A percentile compares a stretch with the other conserved stretches of the same genome.
Conservation (phyloP, 371 early-diverging fungal species). For the Globomyces sp. region DNA sequence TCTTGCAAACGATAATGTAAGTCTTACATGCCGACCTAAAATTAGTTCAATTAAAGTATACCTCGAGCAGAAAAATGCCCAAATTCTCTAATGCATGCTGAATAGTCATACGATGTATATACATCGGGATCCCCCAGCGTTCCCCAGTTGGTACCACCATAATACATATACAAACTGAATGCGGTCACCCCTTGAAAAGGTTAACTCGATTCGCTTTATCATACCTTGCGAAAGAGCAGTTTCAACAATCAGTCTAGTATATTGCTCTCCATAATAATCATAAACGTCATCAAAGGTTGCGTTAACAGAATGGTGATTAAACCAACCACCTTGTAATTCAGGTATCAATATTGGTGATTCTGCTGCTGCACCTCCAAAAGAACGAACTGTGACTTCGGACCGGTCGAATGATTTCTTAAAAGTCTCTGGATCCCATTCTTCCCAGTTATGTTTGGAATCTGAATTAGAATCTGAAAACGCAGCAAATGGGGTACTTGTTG, state of each 20-base stretch:
- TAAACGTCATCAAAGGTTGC: conserved; percentile 69
- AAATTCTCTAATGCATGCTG: conserved; percentile 75
- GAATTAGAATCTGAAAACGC: not conserved
- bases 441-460: conserved; percentile 19
- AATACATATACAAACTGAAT: conserved; percentile 69
- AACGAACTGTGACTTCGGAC: conserved; percentile 68
- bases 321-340: conserved; percentile 83
- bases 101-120: conserved; percentile 76
- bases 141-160: conserved; percentile 88
- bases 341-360: conserved; percentile 74
- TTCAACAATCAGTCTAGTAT: conserved; percentile 65
- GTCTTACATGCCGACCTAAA: conserved; percentile 58
- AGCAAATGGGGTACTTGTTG: conserved; percentile 26
- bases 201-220: too few species aligned
- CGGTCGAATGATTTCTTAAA: conserved; percentile 60
- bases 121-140: conserved; percentile 67
- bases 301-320: conserved; percentile 66
- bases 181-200: conserved; percentile 54
- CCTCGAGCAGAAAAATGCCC: conserved; percentile 68
- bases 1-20: conserved; percentile 60
- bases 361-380: conserved; percentile 69
- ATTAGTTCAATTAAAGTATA: not conserved
- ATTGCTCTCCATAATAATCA: conserved; percentile 69
- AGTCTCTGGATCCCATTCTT: conserved; percentile 62
- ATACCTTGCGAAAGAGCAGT: conserved; percentile 58